Conservation (phyloP, 768 basidiomycete species). For the Gymnopilus junonius region DNA sequence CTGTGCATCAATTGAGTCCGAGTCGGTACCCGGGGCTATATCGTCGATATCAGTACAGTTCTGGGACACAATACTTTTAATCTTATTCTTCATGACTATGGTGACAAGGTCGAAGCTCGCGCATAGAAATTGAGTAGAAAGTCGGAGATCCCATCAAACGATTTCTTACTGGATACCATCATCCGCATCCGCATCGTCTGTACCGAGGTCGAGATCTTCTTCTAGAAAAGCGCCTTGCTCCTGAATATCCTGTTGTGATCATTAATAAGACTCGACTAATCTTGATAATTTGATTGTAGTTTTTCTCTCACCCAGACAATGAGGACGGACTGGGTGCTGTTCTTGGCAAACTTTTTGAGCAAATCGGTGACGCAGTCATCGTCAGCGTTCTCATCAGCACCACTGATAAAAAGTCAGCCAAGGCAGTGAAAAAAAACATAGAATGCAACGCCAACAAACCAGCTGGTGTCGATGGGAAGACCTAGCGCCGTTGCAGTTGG, state of each 20-base stretch:
- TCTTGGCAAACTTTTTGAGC: conserved; percentile 26
- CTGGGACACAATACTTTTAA: conserved; percentile 15
- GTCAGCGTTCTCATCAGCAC: conserved; percentile 28
- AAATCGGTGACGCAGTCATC: conserved; percentile 29
- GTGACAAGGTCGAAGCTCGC: conserved; percentile 24
- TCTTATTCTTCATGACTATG: conserved; percentile 17
- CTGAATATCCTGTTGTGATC: conserved; percentile 15
- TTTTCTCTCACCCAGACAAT: conserved; percentile 26
- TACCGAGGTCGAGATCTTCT: conserved; percentile 22
- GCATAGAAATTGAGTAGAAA: not conserved
- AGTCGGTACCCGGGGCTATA: conserved; percentile 16
- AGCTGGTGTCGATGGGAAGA: conserved; percentile 25
- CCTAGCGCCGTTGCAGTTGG: conserved; percentile 28
- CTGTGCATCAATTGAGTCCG: not conserved
- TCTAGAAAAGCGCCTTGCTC: conserved; percentile 21
- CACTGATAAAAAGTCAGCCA: conserved; percentile 14
- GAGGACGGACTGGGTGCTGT: conserved; percentile 25
- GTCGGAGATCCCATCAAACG: not conserved
- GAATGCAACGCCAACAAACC: conserved; percentile 16
- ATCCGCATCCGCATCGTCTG: conserved; percentile 20
- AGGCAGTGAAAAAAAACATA: not conserved
- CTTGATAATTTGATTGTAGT: no score
- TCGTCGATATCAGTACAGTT: conserved; percentile 25
- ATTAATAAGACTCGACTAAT: not conserved
- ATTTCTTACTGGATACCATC: conserved; percentile 18